Conservation (phyloP, 1,284 basidiomycete species). For the Xerocomus nothofagi region DNA sequence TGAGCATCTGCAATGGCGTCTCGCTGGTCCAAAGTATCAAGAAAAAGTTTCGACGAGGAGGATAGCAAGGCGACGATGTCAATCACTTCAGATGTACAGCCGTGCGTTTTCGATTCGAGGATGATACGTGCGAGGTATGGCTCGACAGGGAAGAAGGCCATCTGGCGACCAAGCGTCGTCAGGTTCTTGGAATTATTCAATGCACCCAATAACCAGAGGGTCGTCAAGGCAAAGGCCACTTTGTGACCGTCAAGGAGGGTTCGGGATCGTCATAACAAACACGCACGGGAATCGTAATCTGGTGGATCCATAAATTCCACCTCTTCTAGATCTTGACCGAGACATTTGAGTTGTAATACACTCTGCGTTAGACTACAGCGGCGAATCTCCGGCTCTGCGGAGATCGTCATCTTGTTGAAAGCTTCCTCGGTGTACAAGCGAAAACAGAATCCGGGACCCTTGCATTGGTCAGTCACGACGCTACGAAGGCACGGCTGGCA, state of each 20-base stretch:
- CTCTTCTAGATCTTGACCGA: slow-evolving; percentile 75
- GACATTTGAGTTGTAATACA: slow-evolving; percentile 81
- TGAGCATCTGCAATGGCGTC: slow-evolving; percentile 70
- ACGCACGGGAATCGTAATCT: slow-evolving; percentile 66
- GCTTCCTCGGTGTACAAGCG: slow-evolving; percentile 84
- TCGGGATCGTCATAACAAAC: not conserved
- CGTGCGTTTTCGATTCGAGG: slow-evolving; percentile 68
- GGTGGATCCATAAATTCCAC: slow-evolving; percentile 88
- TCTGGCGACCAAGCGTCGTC: slow-evolving; percentile 70
- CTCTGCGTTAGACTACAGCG: slow-evolving; percentile 83
- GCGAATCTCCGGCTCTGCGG: slow-evolving; percentile 85
- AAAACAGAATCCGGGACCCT: slow-evolving; percentile 84
- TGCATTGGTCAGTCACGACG: slow-evolving; percentile 7
- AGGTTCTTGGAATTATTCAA: slow-evolving; percentile 63
- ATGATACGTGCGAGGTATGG: slow-evolving; percentile 78
- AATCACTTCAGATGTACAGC: slow-evolving; percentile 74
- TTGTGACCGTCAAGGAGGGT: slow-evolving; percentile 3
- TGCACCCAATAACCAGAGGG: slow-evolving; percentile 75
- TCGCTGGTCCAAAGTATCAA: slow-evolving; percentile 69
- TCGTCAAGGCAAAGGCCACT: slow-evolving; percentile 74
- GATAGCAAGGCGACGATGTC: slow-evolving; percentile 80
- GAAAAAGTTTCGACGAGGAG: slow-evolving; percentile 72
- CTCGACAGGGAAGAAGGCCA: slow-evolving; percentile 85
- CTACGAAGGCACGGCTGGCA: slow-evolving; percentile 2
- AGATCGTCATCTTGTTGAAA: slow-evolving; percentile 64